Base-by-base conservation (phyloP, 768 basidiomycete genomes). In the Rhodotorula babjevae region DNA sequence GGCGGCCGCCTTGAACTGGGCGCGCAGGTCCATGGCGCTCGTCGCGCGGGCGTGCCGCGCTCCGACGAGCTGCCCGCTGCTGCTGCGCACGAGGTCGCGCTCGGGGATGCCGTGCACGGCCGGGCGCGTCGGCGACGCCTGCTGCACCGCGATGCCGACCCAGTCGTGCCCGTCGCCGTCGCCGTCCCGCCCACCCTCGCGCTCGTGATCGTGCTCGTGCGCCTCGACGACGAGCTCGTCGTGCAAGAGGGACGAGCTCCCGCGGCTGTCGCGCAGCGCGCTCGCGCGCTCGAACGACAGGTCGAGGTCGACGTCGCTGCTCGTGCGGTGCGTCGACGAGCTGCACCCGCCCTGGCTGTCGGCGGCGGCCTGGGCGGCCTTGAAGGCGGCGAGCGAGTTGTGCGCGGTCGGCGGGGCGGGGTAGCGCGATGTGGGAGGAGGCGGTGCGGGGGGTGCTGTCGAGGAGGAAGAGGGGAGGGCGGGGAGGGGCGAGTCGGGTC, bases 221-320 rank as follows among this genome's bases (percentile, higher is more conserved):
- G 11, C 36, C 31, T 42, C 33, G 31, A 52, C 49, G 12, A 57
- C 11, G 42, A 11, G 18, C n/a, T 56, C 53, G 44, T 33, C 29
- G 25, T 47, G 5, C 0, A 16, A 18, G 33, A 29, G 18, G 4
- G 19, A 40, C 44, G 47, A 31, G 55, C 23, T 25, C 19, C 40
- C 65, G 16, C 21, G 40, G 0, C 23, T 23, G 5, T 42, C 50
- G 23, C 19, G 18, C 18, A 42, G 25, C 36, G 36, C n/a, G n/a
- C n/a, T n/a, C n/a, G n/a, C 36, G 15, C 16, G 27, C n/a, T 47
- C 16, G 18, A 46, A 11, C 31, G 25, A 40, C 29, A 47, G 7
- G 23, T 72, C 70, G 57, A 75, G 53, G 40, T 75, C 74, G 65
- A 75, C 64, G 65, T 75, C 70, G 67, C 74, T 75, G 56, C 64